Conservation (phyloP, 2,329 filamentous ascomycete species). For the Didymella pinodella region DNA sequence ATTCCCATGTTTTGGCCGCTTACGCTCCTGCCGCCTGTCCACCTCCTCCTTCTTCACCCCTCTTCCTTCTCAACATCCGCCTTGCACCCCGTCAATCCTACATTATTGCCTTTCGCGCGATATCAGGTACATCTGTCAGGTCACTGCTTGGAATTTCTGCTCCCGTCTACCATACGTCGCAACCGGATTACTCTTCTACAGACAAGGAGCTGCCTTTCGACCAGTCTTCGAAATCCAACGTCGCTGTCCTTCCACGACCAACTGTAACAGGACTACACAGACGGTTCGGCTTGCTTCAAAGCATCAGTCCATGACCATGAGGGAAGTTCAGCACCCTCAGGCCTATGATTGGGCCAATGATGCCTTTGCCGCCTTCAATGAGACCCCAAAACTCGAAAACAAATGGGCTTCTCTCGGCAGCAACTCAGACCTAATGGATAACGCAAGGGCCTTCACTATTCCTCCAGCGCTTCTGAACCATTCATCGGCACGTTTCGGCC, state of each 20-base stretch:
- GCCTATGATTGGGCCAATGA: conserved; percentile 42
- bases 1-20: conserved; percentile 13
- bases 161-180: neutral
- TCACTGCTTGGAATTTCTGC: too few species aligned
- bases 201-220: neutral
- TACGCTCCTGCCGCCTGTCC: conserved; percentile 1
- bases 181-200: neutral
- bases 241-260: neutral
- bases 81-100: neutral
- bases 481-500: conserved; percentile 44
- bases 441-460: conserved; percentile 33
- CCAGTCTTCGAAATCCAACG: neutral
- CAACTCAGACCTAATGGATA: conserved; percentile 14
- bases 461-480: conserved; percentile 42
- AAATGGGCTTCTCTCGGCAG: conserved; percentile 37
- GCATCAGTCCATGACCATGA: conserved; percentile 20
- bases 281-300: neutral
- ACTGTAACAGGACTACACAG: neutral
- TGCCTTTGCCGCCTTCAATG: conserved; percentile 36
- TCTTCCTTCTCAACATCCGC: neutral
- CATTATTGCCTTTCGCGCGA: neutral
- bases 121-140: neutral
- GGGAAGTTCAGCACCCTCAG: conserved; percentile 31
- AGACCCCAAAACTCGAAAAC: conserved; percentile 23
- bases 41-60: conserved; percentile 5